Percentiles rank a stretch among this genome's conserved stretches.
phyloP scores from a whole-genome alignment of 2,329 filamentous ascomycete species.

The Nemania abortiva region DNA sequence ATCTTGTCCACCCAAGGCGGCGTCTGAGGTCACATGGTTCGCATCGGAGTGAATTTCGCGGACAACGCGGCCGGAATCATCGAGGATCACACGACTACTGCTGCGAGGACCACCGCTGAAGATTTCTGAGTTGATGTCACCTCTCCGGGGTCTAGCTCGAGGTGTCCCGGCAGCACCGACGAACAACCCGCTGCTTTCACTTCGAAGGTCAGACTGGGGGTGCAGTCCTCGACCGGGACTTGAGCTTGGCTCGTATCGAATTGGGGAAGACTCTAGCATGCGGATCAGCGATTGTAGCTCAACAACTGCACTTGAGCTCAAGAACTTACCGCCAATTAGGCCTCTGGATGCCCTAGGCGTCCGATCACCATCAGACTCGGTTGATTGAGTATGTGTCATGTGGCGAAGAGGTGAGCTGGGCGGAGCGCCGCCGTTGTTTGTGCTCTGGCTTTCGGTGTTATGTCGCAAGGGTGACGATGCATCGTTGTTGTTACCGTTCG shows the following conservation, averaged over 20 bases:
- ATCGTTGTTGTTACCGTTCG: slow-evolving; percentile 46
- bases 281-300: slow-evolving; percentile 16
- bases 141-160: slow-evolving; percentile 72
- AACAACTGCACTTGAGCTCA: background rate
- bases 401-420: slow-evolving; percentile 72
- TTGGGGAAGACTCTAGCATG: slow-evolving; percentile 84
- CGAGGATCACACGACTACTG: slow-evolving; percentile 68
- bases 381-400: slow-evolving; percentile 68
- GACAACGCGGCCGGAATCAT: slow-evolving; percentile 69
- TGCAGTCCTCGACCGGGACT: slow-evolving; percentile 77
- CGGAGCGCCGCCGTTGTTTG: slow-evolving; percentile 51
- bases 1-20: slow-evolving; percentile 83
- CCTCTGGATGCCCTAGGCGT: slow-evolving; percentile 76
- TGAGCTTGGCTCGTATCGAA: slow-evolving; percentile 90
- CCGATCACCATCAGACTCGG: slow-evolving; percentile 70
- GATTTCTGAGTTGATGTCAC: slow-evolving; percentile 88
- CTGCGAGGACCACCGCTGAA: slow-evolving; percentile 67
- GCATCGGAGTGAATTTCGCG: slow-evolving; percentile 70
- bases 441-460: slow-evolving; percentile 69
- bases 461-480: slow-evolving; percentile 67
- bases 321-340: slow-evolving; percentile 70
- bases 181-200: slow-evolving; percentile 89
- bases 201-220: slow-evolving; percentile 77
- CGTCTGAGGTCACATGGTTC: slow-evolving; percentile 90
- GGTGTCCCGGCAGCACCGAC: slow-evolving; percentile 73